Percentiles rank a stretch among this genome's conserved stretches.
phyloP scores from a whole-genome alignment of 345 rosid genomes.

The Eucalyptus pauciflora region DNA sequence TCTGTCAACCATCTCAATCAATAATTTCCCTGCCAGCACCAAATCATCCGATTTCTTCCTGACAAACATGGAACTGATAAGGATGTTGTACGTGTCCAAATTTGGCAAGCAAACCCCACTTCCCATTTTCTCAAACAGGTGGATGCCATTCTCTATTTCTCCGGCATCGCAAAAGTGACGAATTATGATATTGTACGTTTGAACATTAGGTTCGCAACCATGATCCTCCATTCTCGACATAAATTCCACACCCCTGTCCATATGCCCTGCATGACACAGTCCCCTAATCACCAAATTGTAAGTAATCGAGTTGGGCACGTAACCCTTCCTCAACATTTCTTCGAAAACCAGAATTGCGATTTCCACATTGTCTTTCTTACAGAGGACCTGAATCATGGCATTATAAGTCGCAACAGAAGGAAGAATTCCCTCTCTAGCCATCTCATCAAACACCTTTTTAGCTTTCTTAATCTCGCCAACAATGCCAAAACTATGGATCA shows the following conservation, averaged over 20 bases:
- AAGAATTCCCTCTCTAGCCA: slow-evolving; percentile 63
- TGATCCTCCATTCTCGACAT: slow-evolving; percentile 59
- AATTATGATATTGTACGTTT: slow-evolving; percentile 65
- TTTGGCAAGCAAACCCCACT: slow-evolving; percentile 64
- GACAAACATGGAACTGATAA: slow-evolving; percentile 83
- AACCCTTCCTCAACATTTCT: slow-evolving; percentile 75
- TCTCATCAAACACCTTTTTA: slow-evolving; percentile 49
- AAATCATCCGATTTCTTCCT: slow-evolving; percentile 71
- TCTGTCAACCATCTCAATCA: slow-evolving; percentile 90
- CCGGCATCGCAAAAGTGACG: slow-evolving; percentile 54
- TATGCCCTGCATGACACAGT: slow-evolving; percentile 61
- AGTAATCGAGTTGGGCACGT: slow-evolving; percentile 50
- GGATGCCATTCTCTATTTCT: slow-evolving; percentile 58
- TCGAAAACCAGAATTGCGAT: slow-evolving; percentile 60
- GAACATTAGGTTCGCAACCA: slow-evolving; percentile 66
- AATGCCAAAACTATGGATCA: slow-evolving; percentile 78
- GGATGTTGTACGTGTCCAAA: slow-evolving; percentile 72
- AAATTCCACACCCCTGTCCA: slow-evolving; percentile 44
- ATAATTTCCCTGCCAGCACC: slow-evolving; percentile 66
- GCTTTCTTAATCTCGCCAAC: slow-evolving; percentile 60
- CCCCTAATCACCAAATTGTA: slow-evolving; percentile 78
- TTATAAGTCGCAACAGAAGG: slow-evolving; percentile 86
- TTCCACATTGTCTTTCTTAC: slow-evolving; percentile 80
- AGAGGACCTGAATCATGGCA: slow-evolving; percentile 81
- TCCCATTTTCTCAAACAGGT: slow-evolving; percentile 61